Base-by-base conservation (phyloP, 2,329 filamentous ascomycete genomes). In the Diplodia scrobiculata region DNA sequence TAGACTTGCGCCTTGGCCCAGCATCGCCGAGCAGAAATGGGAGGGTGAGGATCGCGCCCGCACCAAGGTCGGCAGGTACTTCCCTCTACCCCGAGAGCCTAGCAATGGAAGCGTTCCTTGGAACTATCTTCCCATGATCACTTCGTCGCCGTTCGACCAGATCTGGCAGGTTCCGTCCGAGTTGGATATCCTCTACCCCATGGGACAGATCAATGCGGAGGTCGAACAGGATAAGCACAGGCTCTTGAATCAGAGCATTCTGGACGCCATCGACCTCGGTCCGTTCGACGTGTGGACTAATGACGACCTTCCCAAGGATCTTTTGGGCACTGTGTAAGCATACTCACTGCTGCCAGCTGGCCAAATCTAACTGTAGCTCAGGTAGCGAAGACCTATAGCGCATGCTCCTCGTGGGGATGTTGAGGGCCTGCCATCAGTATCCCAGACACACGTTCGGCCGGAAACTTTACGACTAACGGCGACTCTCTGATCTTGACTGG, bases 31-130 rank as follows among this genome's bases (percentile, higher is more conserved):
- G 72, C 72, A 78, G 72, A 80, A 80, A 68, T 82, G 80, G 75
- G 80, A 83, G 68, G 81, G 81, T 0, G 78, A 81, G 48, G 80
- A 80, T 36, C 77, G 81, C 11, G 78, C 80, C 14, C 76, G 79
- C 50, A 82, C 79, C 2, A 72, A 71, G 38, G 74, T 77, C 51
- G 79, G 79, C 25, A 71, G 81, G 19, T 82, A 77, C 69, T 71
- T 78, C 4, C 76, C 78, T n/a, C 69, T 79, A 11, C 80, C 81
- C 36, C 78, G 81, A 5, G 76, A 80, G 54, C 70, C 73, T 6
- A 75, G 75, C n/a, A 77, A 79, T 54, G 71, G 72, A 4, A 76
- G 74, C 2, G 75, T 81, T 19, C 71, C 72, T 5, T 83, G 80
- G 80, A 75, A 75, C 64, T 77, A 81, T 65, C 73, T 79, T 1